phyloP scores from a whole-genome alignment of 495 filamentous ascomycete genomes.

The Aspergillus sparsus region DNA sequence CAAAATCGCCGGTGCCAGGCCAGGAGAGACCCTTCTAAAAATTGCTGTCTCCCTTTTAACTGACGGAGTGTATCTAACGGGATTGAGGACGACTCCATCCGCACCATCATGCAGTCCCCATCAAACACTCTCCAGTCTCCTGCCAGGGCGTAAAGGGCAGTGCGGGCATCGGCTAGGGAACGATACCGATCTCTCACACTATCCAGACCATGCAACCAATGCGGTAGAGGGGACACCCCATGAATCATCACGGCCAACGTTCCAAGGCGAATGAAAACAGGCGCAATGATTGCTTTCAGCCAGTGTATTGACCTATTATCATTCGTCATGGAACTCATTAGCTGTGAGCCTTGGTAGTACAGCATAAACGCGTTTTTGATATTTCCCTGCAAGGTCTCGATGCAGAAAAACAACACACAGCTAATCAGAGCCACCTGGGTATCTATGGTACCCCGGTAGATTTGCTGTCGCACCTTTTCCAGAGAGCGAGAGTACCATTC shows the following conservation, averaged over 20 bases:
- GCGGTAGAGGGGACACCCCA: slow-evolving; percentile 17
- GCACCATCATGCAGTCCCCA: not conserved
- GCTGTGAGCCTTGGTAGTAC: slow-evolving; percentile 39
- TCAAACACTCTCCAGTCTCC: slow-evolving; percentile 14
- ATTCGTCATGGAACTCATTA: slow-evolving; percentile 19
- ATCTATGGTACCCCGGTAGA: slow-evolving; percentile 32
- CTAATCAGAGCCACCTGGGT: slow-evolving; percentile 47
- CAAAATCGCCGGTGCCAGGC: not conserved
- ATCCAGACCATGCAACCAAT: not conserved
- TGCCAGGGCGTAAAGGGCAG: slow-evolving; percentile 2
- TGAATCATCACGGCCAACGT: slow-evolving; percentile 28
- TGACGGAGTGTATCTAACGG: not conserved
- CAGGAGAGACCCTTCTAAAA: not conserved
- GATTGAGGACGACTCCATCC: not conserved
- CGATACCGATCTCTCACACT: not conserved
- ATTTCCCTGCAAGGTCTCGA: slow-evolving; percentile 54
- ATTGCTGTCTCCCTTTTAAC: too few species aligned
- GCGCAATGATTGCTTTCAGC: slow-evolving; percentile 24
- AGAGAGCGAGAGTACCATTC: slow-evolving; percentile 51
- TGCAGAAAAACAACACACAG: slow-evolving; percentile 55
- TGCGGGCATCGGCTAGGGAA: slow-evolving; percentile 23
- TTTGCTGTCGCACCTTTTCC: slow-evolving; percentile 35
- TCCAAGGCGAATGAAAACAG: slow-evolving; percentile 31
- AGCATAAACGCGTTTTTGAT: slow-evolving; percentile 43
- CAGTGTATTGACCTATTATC: slow-evolving; percentile 7